Evolutionary conservation across 805 yeast genomes (phyloP), one percentile per base, ranked within the genome.

Genomic region (Cyberlindnera xylosilytica): DNA sequence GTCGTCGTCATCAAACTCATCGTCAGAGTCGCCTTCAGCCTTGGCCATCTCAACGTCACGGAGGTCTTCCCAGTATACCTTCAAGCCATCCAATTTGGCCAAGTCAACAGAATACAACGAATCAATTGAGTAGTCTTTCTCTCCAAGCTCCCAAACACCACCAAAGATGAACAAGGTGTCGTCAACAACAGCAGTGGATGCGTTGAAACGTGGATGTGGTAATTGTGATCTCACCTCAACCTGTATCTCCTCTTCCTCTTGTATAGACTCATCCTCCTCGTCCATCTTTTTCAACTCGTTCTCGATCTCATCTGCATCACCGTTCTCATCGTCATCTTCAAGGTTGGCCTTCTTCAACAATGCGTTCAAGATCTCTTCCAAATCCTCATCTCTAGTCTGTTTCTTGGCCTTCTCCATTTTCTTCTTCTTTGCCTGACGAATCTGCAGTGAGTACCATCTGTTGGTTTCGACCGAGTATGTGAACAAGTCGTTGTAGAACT

Each of bases 121-220:
- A 60, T 91, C 96, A 53, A 93, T 73, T 32, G 78, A 76, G 60
- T 74, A 86, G 61, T 91, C 99, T 46, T 76, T 82, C 39, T 93
- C 98, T 4, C 90, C 96, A 23, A 74, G 66, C 61, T 93, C 98
- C 81, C 83, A 91, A 33, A 82, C 77, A 53, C 98, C 99, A 19
- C 97, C 96, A 58, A 76, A 89, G 9, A 93, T 83, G 63, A 80
- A 91, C 45, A 89, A 69, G 0, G 73, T 75, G 58, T 91, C 98
- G 53, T 85, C 95, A 29, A 84, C 79, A 1, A 91, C 96, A 44
- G 95, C 81, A 4, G 88, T 78, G 3, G 90, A 67, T 3, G 96
- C 81, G 59, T 91, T 91, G 68, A 89, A 91, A 54, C 98, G 72
- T 2, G 90, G 78, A 57, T 91, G 97, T 2, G 98, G 98, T 41